Evolutionary conservation across 2,329 filamentous ascomycete genomes (phyloP), one percentile per base, ranked within the genome.

Genomic region (Fusarium tjaetaba): DNA sequence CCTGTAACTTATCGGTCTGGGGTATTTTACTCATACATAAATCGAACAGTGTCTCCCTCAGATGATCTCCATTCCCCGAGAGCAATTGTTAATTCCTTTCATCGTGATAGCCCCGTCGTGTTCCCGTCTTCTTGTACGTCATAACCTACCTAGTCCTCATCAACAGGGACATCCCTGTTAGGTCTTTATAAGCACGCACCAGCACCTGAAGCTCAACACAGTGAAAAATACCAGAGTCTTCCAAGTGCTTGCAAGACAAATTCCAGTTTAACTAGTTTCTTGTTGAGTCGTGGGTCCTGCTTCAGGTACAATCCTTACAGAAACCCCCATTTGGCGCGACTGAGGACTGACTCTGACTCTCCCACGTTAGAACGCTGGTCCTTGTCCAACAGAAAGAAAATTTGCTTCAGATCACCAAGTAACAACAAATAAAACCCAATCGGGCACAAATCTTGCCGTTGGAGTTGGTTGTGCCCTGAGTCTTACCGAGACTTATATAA

Each of bases 121-220:
- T 69, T 68, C 18, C 66, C 65, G 65, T 30, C 38, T 68, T 36
- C 49, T 70, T 70, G 22, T 70, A 70, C 67, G 67, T 70, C 67
- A 70, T 70, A 65, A 41, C 24, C 38, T 43, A 41, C 39, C 34
- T 42, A 43, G 36, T 53, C 48, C 24, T 39, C 24, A 36, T n/a
- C 66, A 65, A 45, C 67, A 45, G 65, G 59, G 66, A 60, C 60
- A 70, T 60, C 67, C 67, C 52, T 70, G 66, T 65, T 49, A 56
- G 34, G 30, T 61, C 24, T 41, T 57, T 24, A 36, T 66, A 34
- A 38, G 43, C 43, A 34, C 32, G 43, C 43, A 34, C 32, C 38
- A 52, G 38, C 51, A 48, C 26, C 45, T 30, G 45, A 28, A 48
- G 20, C 45, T 28, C 45, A 59, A 15, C 28, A 46, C 41, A 41